Conservation (phyloP, 2,329 filamentous ascomycete species). For the Elsinoe arachidis region DNA sequence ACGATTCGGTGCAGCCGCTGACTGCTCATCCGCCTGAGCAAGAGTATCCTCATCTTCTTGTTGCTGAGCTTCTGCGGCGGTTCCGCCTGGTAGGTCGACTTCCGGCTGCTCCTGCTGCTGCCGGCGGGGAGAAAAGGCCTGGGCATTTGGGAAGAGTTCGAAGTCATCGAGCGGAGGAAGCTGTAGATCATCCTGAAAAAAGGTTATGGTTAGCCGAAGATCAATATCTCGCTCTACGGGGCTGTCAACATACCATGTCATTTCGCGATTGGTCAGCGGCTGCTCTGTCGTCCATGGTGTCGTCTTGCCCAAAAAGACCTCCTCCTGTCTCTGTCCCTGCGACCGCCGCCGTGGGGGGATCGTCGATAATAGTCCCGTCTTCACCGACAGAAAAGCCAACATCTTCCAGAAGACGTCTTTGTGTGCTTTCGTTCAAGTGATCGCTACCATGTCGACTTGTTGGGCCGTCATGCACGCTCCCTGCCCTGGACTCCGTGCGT, state of each 20-base stretch:
- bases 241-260: not conserved
- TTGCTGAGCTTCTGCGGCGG: not conserved
- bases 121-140: conserved; percentile 11
- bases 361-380: conserved; percentile 50
- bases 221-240: not conserved
- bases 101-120: not conserved
- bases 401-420: conserved; percentile 29
- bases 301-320: not conserved
- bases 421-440: not conserved
- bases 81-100: not conserved
- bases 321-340: not conserved
- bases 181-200: not conserved
- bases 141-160: conserved; percentile 10
- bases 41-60: conserved; percentile 14
- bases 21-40: not conserved
- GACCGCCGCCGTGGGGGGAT: not conserved
- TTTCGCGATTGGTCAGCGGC: not conserved
- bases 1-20: conserved; percentile 33
- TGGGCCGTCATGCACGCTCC: not conserved
- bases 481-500: not conserved
- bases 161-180: conserved; percentile 5
- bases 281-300: not conserved
- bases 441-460: not conserved
- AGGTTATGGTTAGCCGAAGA: not conserved
- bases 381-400: conserved; percentile 50